Evolutionary conservation across 2,329 filamentous ascomycete genomes (phyloP).

Genomic region (Ophiostoma quercus): DNA sequence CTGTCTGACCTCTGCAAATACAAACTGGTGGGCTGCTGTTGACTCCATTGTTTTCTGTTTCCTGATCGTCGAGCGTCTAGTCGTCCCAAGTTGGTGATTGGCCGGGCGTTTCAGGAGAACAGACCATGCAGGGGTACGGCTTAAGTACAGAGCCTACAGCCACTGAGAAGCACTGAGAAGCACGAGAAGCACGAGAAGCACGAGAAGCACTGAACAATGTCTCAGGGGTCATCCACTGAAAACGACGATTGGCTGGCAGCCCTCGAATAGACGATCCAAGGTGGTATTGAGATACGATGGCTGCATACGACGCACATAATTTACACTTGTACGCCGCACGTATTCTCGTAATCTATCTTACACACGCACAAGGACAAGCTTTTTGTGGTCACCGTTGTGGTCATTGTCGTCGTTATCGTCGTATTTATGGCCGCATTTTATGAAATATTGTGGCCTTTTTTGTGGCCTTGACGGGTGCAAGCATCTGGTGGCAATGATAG

Average conservation of each 20-base stretch:
- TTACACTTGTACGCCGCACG: not conserved
- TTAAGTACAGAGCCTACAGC: too few species aligned
- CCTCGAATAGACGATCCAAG: not conserved
- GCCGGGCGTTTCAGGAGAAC: conserved; percentile 22
- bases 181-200: not conserved
- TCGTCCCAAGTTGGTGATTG: conserved; percentile 23
- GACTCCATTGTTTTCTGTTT: conserved; percentile 20
- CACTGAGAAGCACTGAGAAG: not conserved
- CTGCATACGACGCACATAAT: conserved; percentile 10
- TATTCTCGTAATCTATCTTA: not conserved
- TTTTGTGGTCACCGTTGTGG: not conserved
- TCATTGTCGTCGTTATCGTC: too few species aligned
- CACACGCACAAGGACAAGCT: not conserved
- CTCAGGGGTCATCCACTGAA: not conserved
- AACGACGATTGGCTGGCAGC: not conserved
- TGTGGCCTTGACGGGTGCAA: not conserved
- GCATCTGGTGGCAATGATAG: not conserved
- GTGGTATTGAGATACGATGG: not conserved
- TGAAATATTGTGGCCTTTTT: not conserved
- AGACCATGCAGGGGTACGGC: not conserved
- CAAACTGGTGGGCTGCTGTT: conserved; percentile 2
- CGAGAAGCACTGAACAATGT: not conserved
- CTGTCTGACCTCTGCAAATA: not conserved
- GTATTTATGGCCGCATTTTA: too few species aligned
- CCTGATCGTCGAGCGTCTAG: conserved; percentile 9